Evolutionary conservation across 352 stramenopile genomes (phyloP), one percentile per base, ranked within the genome.

Genomic region (Phytophthora citricola): DNA sequence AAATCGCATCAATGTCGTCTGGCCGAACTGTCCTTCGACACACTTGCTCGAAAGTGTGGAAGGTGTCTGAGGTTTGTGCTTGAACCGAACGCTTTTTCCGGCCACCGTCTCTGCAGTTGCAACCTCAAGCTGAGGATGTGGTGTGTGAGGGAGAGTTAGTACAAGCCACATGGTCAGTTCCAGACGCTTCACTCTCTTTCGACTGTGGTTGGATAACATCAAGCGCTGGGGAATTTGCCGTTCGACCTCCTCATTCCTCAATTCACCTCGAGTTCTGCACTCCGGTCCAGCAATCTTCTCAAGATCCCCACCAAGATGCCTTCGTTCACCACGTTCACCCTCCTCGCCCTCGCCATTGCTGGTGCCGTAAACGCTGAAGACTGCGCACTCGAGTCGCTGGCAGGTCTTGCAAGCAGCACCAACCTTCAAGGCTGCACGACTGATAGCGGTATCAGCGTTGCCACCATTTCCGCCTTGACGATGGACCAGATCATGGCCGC

Each of bases 391-490:
- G 53, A 69, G 31, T 9, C 56, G 5, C 36, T 74, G 0, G 26
- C 61, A 10, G 44, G 41, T 3, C 48, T 74, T n/a, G 47, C 49
- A 1, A 59, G 47, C 38, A 71, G 40, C 43, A 44, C 40, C 1
- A 67, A 74, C 36, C 61, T 74, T 2, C 54, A 61, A 4, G 26
- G 39, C 4, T 74, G 66, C 49, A 63, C 54, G 1, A 22, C 39
- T 1, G 59, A 66, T 20, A 66, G 45, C 5, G 66, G 66, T n/a
- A 17, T 73, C 24, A 70, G 66, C n/a, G 49, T 73, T 10, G 22
- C 36, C 8, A 73, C 39, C 5, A 61, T 73, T 31, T 55, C 47
- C 2, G 26, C 38, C 0, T 10, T 73, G 47, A 66, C 66, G 1
- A 24, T 34, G 4, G 36, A 61, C 9, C 39, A 73, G n/a, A 36